Base-by-base conservation (phyloP, 768 basidiomycete genomes). In the Amanita subjunquillea region DNA sequence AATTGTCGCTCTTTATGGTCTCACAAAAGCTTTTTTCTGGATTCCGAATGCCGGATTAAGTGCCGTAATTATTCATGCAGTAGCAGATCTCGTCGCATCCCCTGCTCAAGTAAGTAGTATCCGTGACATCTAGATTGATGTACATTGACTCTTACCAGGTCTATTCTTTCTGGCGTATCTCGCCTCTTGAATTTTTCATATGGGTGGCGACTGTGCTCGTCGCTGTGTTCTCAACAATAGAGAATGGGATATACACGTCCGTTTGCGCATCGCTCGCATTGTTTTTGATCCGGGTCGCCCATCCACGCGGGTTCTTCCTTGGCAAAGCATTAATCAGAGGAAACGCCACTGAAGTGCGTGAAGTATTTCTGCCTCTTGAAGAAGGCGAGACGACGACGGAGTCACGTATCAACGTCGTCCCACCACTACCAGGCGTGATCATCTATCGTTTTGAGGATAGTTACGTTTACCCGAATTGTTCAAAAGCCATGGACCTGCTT, bases 41-140 rank as follows among this genome's bases (percentile, higher is more conserved):
- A 91, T 90, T 54, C 89, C 88, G 32, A 80, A 59, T 22, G 86
- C 87, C 6, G 82, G 75, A 25, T 77, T 98, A n/a, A 85, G 91
- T 9, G 95, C 94, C 30, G 79, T 97, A 57, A 95, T 98, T 63
- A 95, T 97, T 58, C 92, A 95, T 63, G 91, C 91, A 37, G 91
- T 94, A 15, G 83, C 82, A 5, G 85, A 87, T 69, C 74, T 99
- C 47, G 86, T 99, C 49, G 87, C 92, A 13, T 80, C 85, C 0
- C 96, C 94, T 0, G 67, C 76, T 43, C 82, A 81, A 63, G 73
- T 72, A 57, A 48, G 62, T 40, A 48, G 62, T 38, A 40, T 50
- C 0, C 7, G 27, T 17, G 39, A 54, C 32, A 25, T 36, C 7
- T 51, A 50, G 3, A 10, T 42, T 12, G 41, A n/a, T 47, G 54